Evolutionary conservation across 2,329 filamentous ascomycete species (phyloP).

Genomic region (Neofusicoccum kwambonambiense): DNA sequence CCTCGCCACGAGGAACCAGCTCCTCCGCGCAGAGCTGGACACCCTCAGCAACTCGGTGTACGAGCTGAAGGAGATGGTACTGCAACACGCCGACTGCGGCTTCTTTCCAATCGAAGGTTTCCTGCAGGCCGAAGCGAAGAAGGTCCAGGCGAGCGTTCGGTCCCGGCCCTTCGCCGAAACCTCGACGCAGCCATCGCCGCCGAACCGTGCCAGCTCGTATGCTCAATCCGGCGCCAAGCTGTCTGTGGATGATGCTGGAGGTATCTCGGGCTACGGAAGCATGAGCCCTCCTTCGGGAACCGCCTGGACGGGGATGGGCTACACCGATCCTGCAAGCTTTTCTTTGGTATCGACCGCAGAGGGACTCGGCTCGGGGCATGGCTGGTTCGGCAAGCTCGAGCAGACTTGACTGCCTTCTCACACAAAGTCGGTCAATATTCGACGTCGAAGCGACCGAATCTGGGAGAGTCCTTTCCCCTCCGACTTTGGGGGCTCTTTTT

Average conservation of each 20-base stretch:
- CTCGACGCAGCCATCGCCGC: too few relatives aligned
- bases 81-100: conserved; percentile 28
- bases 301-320: too few relatives aligned
- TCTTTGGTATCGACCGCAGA: background rate
- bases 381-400: background rate
- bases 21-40: conserved; percentile 22
- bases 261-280: background rate
- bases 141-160: too few relatives aligned
- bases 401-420: background rate
- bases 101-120: conserved; percentile 3
- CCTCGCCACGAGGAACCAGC: conserved; percentile 28
- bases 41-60: background rate
- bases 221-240: too few relatives aligned
- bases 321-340: background rate
- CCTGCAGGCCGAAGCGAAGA: too few relatives aligned
- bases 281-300: background rate
- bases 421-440: too few relatives aligned
- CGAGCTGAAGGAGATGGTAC: conserved; percentile 15
- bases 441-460: too few relatives aligned
- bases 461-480: too few relatives aligned
- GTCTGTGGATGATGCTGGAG: too few relatives aligned
- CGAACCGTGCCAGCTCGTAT: too few relatives aligned
- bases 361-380: background rate
- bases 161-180: too few relatives aligned
- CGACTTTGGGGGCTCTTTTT: background rate